Conservation (phyloP, 73 alveolate genomes). For the Stentor coeruleus region DNA sequence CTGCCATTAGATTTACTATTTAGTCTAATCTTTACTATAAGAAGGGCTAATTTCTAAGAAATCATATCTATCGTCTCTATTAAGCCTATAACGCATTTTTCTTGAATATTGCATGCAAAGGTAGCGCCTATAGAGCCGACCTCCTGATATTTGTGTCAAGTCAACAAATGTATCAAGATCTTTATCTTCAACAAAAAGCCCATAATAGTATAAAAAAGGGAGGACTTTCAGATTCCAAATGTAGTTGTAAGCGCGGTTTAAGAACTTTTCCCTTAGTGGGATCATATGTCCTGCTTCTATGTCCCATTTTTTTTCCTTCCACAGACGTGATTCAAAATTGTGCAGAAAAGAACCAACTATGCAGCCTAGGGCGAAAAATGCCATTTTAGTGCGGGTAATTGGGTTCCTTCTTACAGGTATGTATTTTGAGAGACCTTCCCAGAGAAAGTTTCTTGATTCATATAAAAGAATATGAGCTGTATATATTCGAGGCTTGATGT, state of each 20-base stretch:
- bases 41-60: not conserved
- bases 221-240: not conserved
- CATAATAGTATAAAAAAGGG: not conserved
- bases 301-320: not conserved
- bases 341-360: not conserved
- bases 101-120: constrained; percentile 1
- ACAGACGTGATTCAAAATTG: not conserved
- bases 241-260: not conserved
- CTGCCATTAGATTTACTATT: too few relatives aligned
- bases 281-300: not conserved
- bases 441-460: not conserved
- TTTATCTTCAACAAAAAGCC: not conserved
- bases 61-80: not conserved
- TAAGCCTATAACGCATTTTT: not conserved
- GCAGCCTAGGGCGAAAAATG: not conserved
- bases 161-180: not conserved
- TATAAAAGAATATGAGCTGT: not conserved
- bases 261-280: not conserved
- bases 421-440: not conserved
- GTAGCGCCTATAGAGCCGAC: not conserved
- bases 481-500: not conserved
- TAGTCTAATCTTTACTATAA: not conserved
- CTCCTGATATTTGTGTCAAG: not conserved
- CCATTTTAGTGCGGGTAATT: not conserved
- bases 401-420: not conserved